These are phyloP conservation scores for Diaporthe citriasiana DNA, from an alignment of 2,329 filamentous ascomycete genomes.

Conservation along the genomic window DNA sequence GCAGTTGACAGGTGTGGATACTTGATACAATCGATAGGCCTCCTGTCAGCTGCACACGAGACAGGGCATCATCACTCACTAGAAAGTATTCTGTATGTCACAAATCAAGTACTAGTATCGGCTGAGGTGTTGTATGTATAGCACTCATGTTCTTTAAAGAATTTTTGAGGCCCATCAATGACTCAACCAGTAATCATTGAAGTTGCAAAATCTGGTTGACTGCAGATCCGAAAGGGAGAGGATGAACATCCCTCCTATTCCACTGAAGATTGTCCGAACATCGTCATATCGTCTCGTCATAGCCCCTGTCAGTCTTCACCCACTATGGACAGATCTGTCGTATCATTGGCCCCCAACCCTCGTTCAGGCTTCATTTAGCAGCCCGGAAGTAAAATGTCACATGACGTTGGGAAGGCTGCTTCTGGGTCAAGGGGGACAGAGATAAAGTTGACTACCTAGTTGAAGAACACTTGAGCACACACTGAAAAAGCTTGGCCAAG, in stretches of 20 bases:
- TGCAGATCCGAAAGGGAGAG: constrained; percentile 7
- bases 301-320: constrained; percentile 16
- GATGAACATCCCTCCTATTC: not conserved
- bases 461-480: not conserved
- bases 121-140: not conserved
- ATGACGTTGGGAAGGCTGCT: constrained; percentile 5
- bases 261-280: constrained; percentile 23
- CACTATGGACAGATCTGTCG: not conserved
- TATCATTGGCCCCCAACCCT: constrained; percentile 9
- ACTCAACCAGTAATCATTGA: constrained; percentile 7
- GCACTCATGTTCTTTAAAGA: not conserved
- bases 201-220: constrained; percentile 1
- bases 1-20: constrained; percentile 13
- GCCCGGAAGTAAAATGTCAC: not conserved
- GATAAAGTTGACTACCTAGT: constrained; percentile 3
- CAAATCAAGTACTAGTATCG: not conserved
- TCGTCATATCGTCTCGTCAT: constrained; percentile 18
- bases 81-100: constrained; percentile 8
- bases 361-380: not conserved
- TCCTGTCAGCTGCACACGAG: not conserved
- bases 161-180: not conserved
- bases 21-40: not conserved
- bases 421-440: not conserved
- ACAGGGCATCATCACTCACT: not conserved
- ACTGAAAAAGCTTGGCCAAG: constrained; percentile 11